phyloP scores from a whole-genome alignment of 2,329 filamentous ascomycete genomes.

The Botryosphaeria dothidea region DNA sequence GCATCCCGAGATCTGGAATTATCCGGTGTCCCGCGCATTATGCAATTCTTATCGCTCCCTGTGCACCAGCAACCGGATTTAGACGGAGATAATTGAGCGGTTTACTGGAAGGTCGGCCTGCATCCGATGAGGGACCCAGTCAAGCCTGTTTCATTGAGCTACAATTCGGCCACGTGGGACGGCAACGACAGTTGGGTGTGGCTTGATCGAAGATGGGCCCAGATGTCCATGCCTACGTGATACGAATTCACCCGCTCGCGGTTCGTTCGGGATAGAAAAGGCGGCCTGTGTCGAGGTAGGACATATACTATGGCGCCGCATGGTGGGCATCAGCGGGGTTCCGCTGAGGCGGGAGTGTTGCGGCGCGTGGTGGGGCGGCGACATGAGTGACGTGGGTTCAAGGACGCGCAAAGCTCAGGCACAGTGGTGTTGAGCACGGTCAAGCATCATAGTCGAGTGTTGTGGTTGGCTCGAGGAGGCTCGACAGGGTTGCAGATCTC shows the following conservation, averaged over 20 bases:
- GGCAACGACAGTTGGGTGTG: too few species aligned
- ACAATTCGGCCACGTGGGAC: neutral
- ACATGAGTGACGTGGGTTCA: neutral
- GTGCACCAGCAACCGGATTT: neutral
- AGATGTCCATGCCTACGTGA: neutral
- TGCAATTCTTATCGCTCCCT: neutral
- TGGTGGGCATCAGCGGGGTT: neutral
- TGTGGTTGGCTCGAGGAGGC: neutral
- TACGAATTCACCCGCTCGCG: neutral
- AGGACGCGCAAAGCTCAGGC: neutral
- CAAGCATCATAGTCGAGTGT: neutral
- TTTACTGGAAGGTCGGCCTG: neutral
- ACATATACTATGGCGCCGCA: neutral
- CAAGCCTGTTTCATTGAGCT: neutral
- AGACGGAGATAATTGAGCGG: constrained; percentile 1
- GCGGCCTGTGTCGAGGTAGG: neutral
- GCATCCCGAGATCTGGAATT: neutral
- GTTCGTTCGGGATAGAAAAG: neutral
- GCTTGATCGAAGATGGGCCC: neutral
- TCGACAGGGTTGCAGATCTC: neutral
- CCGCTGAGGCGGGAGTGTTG: neutral
- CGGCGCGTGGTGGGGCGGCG: constrained; percentile 5
- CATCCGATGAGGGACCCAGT: neutral
- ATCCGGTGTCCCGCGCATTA: neutral
- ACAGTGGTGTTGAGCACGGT: neutral